A percentile compares a stretch with the other conserved stretches of the same genome.
phyloP scores from a whole-genome alignment of 2,329 filamentous ascomycete genomes.

The Aspergillaceae sp. region DNA sequence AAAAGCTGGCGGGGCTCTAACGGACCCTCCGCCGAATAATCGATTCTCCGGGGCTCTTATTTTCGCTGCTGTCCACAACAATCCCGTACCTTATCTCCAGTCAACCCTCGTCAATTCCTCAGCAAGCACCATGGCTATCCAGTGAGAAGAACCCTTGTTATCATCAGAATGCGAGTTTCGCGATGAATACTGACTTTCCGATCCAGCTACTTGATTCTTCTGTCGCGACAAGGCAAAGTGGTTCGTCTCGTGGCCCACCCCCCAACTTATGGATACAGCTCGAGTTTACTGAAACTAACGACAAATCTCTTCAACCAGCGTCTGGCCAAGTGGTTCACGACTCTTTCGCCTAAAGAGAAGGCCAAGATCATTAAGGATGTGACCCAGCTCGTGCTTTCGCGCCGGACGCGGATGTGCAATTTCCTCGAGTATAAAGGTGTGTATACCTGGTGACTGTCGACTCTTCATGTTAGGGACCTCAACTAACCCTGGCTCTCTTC shows the following conservation, averaged over 20 bases:
- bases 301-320: conserved; percentile 51
- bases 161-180: neutral
- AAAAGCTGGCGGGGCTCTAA: too few relatives aligned
- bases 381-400: conserved; percentile 88
- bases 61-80: neutral
- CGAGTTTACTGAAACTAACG: conserved; percentile 15
- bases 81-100: neutral
- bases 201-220: conserved; percentile 87
- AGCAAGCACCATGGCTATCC: conserved; percentile 24
- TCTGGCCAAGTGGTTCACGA: conserved; percentile 98
- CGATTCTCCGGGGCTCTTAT: neutral
- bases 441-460: conserved; percentile 2
- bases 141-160: conserved; percentile 16
- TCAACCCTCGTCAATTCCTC: conserved; percentile 5
- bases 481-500: conserved; percentile 1
- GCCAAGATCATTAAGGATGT: conserved; percentile 99
- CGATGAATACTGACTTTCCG: conserved; percentile 11
- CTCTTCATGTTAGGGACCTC: conserved; percentile 1
- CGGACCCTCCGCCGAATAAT: neutral
- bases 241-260: conserved; percentile 54
- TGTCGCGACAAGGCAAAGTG: conserved; percentile 98
- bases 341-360: conserved; percentile 93
- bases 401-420: conserved; percentile 98
- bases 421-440: conserved; percentile 98
- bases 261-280: conserved; percentile 17